These are phyloP conservation scores for Syncephalis plumigaleata DNA, from an alignment of 371 early-diverging fungal species.

Conservation along the genomic window DNA sequence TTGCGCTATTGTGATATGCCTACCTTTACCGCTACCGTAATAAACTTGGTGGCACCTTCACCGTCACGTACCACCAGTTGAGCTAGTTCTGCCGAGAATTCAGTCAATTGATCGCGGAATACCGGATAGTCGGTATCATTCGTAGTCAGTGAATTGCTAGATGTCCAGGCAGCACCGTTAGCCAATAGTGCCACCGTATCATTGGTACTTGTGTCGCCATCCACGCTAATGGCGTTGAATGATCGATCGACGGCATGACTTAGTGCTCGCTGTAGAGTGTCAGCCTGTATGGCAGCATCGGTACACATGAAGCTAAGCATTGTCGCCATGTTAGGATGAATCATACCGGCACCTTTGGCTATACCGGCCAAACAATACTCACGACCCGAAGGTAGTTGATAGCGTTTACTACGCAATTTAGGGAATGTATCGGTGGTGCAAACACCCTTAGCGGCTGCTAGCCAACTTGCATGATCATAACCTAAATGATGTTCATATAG, in stretches of 20 bases:
- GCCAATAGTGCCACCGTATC: conserved; percentile 81
- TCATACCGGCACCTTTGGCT: conserved; percentile 94
- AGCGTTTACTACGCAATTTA: conserved; percentile 54
- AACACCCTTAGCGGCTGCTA: conserved; percentile 63
- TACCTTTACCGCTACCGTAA: conserved; percentile 60
- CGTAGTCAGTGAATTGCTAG: conserved; percentile 15
- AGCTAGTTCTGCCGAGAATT: conserved; percentile 67
- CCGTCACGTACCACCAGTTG: conserved; percentile 83
- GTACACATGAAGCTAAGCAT: conserved; percentile 74
- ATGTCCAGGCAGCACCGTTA: conserved; percentile 50
- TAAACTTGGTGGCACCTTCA: conserved; percentile 93
- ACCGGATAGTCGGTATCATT: conserved; percentile 23
- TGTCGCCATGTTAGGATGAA: conserved; percentile 88
- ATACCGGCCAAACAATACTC: conserved; percentile 72
- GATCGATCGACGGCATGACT: conserved; percentile 70
- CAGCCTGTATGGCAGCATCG: conserved; percentile 49
- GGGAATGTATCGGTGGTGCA: conserved; percentile 97
- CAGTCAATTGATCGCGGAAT: conserved; percentile 56
- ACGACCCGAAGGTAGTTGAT: conserved; percentile 21
- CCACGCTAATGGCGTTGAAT: conserved; percentile 86
- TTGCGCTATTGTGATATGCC: not conserved
- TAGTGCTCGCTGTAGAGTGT: conserved; percentile 48
- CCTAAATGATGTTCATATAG: conserved; percentile 24
- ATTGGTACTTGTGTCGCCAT: conserved; percentile 94
- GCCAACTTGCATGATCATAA: conserved; percentile 45